Conservation (phyloP, 108 stramenopile species). For the Pinguiococcus pyrenoidosus region DNA sequence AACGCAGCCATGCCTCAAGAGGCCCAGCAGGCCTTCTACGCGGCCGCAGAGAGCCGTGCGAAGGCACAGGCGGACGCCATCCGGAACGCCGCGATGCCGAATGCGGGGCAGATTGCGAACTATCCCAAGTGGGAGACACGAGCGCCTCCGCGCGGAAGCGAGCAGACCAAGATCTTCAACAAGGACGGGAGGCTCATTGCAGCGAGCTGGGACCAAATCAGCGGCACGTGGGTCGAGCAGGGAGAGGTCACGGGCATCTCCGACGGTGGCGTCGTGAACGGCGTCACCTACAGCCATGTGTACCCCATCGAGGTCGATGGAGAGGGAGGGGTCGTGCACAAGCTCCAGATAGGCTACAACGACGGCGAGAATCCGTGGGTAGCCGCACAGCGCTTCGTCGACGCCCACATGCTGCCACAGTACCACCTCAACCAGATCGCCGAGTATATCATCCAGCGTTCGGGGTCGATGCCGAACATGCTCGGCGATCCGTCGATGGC, state of each 20-base stretch:
- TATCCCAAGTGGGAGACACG: conserved; percentile 60
- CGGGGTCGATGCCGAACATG: too few relatives aligned
- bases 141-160: too few relatives aligned
- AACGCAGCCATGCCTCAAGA: conserved; percentile 41
- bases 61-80: conserved; percentile 32
- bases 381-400: conserved; percentile 84
- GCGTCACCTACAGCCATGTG: conserved; percentile 72
- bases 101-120: conserved; percentile 61
- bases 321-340: conserved; percentile 61
- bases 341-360: conserved; percentile 80
- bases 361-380: conserved; percentile 92
- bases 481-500: too few relatives aligned
- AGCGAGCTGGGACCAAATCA: neutral
- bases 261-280: conserved; percentile 54
- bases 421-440: conserved; percentile 69
- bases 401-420: conserved; percentile 73
- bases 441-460: conserved; percentile 67
- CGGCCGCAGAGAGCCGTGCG: too few relatives aligned
- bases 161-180: too few relatives aligned
- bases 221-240: neutral
- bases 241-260: conserved; percentile 79
- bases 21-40: conserved; percentile 37
- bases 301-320: conserved; percentile 86
- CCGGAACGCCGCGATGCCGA: conserved; percentile 41
- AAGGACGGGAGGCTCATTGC: conserved; percentile 1